Base-by-base conservation (phyloP, 2,329 filamentous ascomycete genomes). In the Penicillium paneum region DNA sequence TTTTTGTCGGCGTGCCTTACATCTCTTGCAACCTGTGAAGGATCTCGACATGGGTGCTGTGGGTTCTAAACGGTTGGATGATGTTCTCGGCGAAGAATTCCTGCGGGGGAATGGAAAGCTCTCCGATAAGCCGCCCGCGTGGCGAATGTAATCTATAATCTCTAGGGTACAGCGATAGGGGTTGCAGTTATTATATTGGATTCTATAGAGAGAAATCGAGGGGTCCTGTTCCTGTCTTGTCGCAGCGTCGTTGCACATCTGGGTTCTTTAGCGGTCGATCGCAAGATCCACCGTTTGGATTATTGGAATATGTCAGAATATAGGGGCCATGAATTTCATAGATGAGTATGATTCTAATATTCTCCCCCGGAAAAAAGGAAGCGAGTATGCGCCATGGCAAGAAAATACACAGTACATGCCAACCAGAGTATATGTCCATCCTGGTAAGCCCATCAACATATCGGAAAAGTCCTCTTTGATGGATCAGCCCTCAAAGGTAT, bases 401-500 rank as follows among this genome's bases (percentile, higher is more conserved):
- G 35, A 49, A 47, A 63, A 63, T 64, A 57, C 59, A 58, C 52
- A 56, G 51, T 58, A 56, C 54, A 56, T 57, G 58, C 57, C 46
- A 55, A 52, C 51, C 49, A 51, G 50, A 58, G 53, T 64, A 57
- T 59, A 60, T 63, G 56, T 63, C 52, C 56, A 62, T 52, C 56
- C 50, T 41, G 49, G 47, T 52, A 55, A 56, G 19, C 55, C 55
- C 44, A 47, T 44, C 38, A 44, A 56, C 52, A 44, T 47, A 62
- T 53, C 47, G 36, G 38, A 42, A 57, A 56, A 45, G 29, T 26
- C 40, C 32, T 24, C 24, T 28, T 28, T 17, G 12, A 3, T 11
- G 31, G 40, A 57, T 74, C 62, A 78, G 36, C 67, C 68, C 50
- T 85, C 82, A 71, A 87, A 86, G 57, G 79, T 88, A 76, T 90